These are phyloP conservation scores for Acacia pycnantha DNA, from an alignment of 331 rosid genomes.

Conservation along the genomic window DNA sequence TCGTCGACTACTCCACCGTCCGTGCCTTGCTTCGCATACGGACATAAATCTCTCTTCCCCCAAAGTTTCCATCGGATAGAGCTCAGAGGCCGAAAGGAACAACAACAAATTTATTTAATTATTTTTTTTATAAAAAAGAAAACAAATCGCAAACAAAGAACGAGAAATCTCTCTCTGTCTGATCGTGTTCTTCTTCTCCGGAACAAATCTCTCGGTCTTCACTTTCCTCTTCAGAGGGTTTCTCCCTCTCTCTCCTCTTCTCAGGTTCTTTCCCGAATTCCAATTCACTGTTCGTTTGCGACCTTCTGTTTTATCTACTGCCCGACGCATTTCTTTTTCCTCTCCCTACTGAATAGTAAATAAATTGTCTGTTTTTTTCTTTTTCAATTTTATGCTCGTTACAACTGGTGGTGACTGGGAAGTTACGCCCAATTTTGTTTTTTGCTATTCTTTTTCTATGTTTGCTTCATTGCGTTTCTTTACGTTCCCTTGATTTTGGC, in stretches of 20 bases:
- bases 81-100: neutral
- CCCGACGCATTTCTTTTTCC: neutral
- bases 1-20: slow-evolving; percentile 28
- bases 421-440: slow-evolving; percentile 19
- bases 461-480: neutral
- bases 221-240: neutral
- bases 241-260: neutral
- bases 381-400: neutral
- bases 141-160: neutral
- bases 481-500: slow-evolving; percentile 9
- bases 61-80: neutral
- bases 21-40: slow-evolving; percentile 15
- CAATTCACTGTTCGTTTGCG: slow-evolving; percentile 27
- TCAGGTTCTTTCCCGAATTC: slow-evolving; percentile 39
- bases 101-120: neutral
- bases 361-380: neutral
- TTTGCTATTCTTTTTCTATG: neutral
- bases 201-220: slow-evolving; percentile 9
- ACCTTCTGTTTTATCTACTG: neutral
- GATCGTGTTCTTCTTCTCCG: slow-evolving; percentile 4
- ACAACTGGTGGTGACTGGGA: slow-evolving; percentile 18
- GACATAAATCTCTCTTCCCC: neutral
- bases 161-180: slow-evolving; percentile 4
- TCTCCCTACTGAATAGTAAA: neutral
- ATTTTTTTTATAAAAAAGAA: neutral